Base-by-base conservation (phyloP, 2,329 filamentous ascomycete species). In the Akanthomyces muscarius region DNA sequence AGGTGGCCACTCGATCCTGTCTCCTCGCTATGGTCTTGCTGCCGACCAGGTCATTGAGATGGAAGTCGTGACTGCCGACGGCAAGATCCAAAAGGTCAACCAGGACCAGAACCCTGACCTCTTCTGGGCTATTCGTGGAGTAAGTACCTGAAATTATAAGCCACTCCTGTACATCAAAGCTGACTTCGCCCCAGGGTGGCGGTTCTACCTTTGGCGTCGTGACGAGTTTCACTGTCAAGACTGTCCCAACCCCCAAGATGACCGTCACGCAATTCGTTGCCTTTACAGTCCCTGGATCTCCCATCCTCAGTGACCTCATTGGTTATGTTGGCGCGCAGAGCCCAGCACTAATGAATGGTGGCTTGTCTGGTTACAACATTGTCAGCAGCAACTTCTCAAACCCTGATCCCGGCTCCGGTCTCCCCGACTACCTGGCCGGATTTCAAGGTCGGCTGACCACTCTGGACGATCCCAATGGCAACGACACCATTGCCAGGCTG, bases 121-220 rank as follows among this genome's bases (percentile, higher is more conserved):
- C 0, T 89, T 87, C 70, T 89, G 86, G 86, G 86, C 86, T 0
- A 76, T 88, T 65, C 74, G 82, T 63, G 85, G 86, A 10, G 80
- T 84, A 72, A 72, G 78, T 75, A 0, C 10, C 3, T 5, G 0
- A 4, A 2, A 30, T 14, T n/a, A 28, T 16, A 18, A 5, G 8
- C 14, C 1, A 16, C 10, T n/a, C 2, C 18, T 44, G 7, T 21
- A 14, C 16, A 23, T 7, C 6, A 33, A n/a, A 0, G 14, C 25
- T 11, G 16, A n/a, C 18, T 1, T n/a, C 0, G 2, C 0, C 45
- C 82, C n/a, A 61, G 81, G 84, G 84, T 6, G 84, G 85, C 3
- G 84, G 83, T 2, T 82, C 81, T 23, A 88, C 84, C 0, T 89
- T 86, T 68, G 86, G 83, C 0, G 77, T 89, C 2, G 78, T 88